Percentiles rank a stretch among this genome's conserved stretches.
Conservation (phyloP, 106 monocot genomes). For the Alisma plantagoaquatica region DNA sequence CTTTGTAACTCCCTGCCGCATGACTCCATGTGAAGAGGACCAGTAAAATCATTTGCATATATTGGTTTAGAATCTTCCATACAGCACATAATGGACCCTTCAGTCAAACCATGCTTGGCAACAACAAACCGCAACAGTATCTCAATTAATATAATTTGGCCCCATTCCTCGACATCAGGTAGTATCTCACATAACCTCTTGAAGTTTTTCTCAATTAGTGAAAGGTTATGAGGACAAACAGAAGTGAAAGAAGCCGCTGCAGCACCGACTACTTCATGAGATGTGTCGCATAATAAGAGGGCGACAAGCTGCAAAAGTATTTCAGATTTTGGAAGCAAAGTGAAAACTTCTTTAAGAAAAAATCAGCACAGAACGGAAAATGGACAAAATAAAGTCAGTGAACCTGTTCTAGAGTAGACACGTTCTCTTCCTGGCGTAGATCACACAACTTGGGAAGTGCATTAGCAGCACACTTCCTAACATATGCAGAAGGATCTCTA, state of each 20-base stretch:
- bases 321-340: too few species aligned
- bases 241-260: constrained; percentile 77
- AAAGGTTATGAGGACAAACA: constrained; percentile 61
- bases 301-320: constrained; percentile 56
- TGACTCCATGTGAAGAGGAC: neutral
- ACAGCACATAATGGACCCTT: constrained; percentile 56
- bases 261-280: constrained; percentile 79
- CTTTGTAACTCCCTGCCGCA: constrained; percentile 16
- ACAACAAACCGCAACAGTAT: constrained; percentile 73
- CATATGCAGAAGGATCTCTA: constrained; percentile 88
- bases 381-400: neutral
- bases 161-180: constrained; percentile 96
- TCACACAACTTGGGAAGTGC: constrained; percentile 80
- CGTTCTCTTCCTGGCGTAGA: constrained; percentile 64
- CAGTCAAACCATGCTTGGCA: constrained; percentile 79
- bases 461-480: constrained; percentile 92
- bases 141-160: constrained; percentile 77
- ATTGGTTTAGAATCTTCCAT: neutral
- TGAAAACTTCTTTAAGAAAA: neutral
- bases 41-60: neutral
- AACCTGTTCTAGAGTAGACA: constrained; percentile 66
- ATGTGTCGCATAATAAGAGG: constrained; percentile 63
- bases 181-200: constrained; percentile 77
- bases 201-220: constrained; percentile 54
- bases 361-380: neutral